Evolutionary conservation across 75 land plant genomes (phyloP).

Genomic region (Selaginella moellendorffii): DNA sequence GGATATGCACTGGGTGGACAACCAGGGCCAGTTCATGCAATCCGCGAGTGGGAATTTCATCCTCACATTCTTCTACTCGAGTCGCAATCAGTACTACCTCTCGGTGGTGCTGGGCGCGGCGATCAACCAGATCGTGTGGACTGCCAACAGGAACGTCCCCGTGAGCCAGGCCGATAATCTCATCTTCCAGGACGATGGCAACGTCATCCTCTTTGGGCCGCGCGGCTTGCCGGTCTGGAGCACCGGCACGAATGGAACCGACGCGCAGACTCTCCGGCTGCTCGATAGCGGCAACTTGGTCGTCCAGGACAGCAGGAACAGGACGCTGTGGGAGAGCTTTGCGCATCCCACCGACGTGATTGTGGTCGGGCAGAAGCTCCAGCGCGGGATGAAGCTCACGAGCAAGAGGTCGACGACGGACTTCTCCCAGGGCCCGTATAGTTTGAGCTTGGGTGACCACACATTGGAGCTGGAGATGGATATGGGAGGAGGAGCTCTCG

Average conservation of each 20-base stretch:
- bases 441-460: not conserved
- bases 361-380: conserved; percentile 51
- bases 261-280: conserved; percentile 2
- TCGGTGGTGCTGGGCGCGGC: not conserved
- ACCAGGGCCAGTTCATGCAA: not conserved
- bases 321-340: conserved; percentile 55
- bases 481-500: not conserved
- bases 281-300: conserved; percentile 43
- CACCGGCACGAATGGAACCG: not conserved
- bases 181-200: not conserved
- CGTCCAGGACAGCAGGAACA: conserved; percentile 17
- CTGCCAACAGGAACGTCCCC: not conserved
- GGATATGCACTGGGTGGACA: not conserved
- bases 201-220: not conserved
- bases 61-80: not conserved
- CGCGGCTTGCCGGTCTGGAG: not conserved
- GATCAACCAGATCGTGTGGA: not conserved
- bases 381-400: conserved; percentile 36
- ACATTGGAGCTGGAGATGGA: not conserved
- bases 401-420: conserved; percentile 13
- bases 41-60: not conserved
- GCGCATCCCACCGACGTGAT: conserved; percentile 59
- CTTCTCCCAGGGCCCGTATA: not conserved
- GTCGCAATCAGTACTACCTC: not conserved
- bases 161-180: not conserved